Evolutionary conservation across 2,329 filamentous ascomycete genomes (phyloP).

Genomic region (Ascocoryne sarcoides): DNA sequence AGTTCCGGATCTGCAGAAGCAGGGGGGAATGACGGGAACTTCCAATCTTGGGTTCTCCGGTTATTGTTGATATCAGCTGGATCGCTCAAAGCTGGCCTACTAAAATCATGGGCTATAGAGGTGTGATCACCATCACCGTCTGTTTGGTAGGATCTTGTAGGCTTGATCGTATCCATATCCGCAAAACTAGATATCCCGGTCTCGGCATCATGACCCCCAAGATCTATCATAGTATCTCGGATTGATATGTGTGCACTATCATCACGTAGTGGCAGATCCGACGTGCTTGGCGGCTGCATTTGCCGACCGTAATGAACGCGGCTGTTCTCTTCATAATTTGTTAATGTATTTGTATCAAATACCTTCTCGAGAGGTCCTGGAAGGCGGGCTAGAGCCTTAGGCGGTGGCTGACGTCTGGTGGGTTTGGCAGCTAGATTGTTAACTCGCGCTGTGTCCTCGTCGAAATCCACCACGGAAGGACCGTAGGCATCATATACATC

Average conservation of each 20-base stretch:
- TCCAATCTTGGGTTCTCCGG: slow-evolving; percentile 47
- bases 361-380: slow-evolving; percentile 52
- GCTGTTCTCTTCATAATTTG: slow-evolving; percentile 56
- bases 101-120: slow-evolving; percentile 31
- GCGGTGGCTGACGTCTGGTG: slow-evolving; percentile 43
- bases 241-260: slow-evolving; percentile 42
- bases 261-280: slow-evolving; percentile 51
- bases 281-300: slow-evolving; percentile 24
- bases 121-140: slow-evolving; percentile 16
- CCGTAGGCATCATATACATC: slow-evolving; percentile 55
- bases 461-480: slow-evolving; percentile 43
- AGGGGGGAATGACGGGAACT: slow-evolving; percentile 46
- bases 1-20: slow-evolving; percentile 45
- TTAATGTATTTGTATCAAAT: slow-evolving; percentile 57
- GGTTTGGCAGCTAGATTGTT: slow-evolving; percentile 32
- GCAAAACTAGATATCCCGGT: slow-evolving; percentile 48
- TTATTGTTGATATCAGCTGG: slow-evolving; percentile 45
- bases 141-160: slow-evolving; percentile 15
- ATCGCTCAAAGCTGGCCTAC: slow-evolving; percentile 47
- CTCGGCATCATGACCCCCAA: slow-evolving; percentile 51
- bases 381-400: slow-evolving; percentile 47
- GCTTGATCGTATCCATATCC: slow-evolving; percentile 50
- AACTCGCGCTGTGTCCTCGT: slow-evolving; percentile 41
- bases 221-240: slow-evolving; percentile 56
- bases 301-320: slow-evolving; percentile 47